Percentiles rank a stretch among this genome's conserved stretches.
These are phyloP conservation scores for Saksenaea vasiformis DNA, from an alignment of 371 early-diverging fungal species.

Conservation along the genomic window DNA sequence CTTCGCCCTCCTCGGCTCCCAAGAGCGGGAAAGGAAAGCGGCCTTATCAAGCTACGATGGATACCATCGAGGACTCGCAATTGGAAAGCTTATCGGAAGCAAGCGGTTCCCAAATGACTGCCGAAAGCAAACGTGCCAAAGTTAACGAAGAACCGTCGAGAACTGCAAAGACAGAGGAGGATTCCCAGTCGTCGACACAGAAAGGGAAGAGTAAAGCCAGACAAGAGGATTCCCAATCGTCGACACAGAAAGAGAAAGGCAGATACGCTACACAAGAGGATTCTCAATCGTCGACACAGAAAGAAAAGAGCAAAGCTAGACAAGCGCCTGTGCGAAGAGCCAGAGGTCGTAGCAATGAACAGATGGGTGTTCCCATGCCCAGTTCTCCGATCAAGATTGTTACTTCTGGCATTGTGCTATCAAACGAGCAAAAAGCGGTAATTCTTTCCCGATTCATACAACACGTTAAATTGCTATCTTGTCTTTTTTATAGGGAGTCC, in stretches of 20 bases:
- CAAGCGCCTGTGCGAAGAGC: background rate
- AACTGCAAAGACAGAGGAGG: background rate
- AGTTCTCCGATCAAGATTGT: no score
- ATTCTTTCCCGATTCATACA: no score
- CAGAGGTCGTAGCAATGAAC: background rate
- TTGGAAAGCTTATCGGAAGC: background rate
- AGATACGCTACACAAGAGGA: background rate
- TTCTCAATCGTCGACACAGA: background rate
- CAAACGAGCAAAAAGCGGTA: no score
- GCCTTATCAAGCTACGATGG: background rate
- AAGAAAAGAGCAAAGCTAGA: background rate
- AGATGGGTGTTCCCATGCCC: background rate
- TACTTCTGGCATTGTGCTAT: no score
- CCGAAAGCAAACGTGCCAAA: no score
- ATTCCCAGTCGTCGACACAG: background rate
- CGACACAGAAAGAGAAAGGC: background rate
- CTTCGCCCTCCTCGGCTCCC: background rate
- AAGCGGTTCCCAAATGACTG: background rate
- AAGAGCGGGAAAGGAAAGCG: background rate
- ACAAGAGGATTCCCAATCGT: background rate
- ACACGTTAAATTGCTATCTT: no score
- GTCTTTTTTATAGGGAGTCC: slow-evolving; percentile 3
- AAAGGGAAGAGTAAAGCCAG: no score
- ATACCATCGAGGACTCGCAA: background rate
- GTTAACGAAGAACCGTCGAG: no score